A percentile compares a stretch with the other conserved stretches of the same genome.
Evolutionary conservation across 345 rosid species (phyloP).

Genomic region (Raphanus raphanistrum): DNA sequence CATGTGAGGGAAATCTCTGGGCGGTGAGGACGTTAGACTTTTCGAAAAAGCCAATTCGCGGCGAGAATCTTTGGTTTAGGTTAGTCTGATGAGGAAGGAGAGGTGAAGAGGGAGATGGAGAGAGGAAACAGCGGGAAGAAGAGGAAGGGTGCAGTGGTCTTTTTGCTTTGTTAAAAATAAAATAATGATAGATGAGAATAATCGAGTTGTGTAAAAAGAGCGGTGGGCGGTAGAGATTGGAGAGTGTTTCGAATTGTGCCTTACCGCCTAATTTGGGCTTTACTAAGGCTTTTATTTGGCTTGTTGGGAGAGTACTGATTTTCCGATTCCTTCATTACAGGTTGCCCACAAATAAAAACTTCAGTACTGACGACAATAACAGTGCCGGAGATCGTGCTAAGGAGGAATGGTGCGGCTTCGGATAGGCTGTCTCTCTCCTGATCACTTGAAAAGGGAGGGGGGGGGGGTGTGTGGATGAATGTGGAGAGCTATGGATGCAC

Average conservation of each 20-base stretch:
- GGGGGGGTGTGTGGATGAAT: too few species aligned
- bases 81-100: slow-evolving; percentile 14
- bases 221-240: neutral
- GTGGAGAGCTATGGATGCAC: too few species aligned
- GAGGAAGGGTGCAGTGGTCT: neutral
- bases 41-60: neutral
- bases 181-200: too few species aligned
- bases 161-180: neutral
- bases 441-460: too few species aligned
- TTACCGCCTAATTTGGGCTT: neutral
- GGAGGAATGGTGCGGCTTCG: too few species aligned
- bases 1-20: slow-evolving; percentile 17
- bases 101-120: neutral
- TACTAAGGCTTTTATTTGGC: too few species aligned
- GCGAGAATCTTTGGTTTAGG: slow-evolving; percentile 12
- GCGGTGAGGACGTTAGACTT: neutral
- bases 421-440: too few species aligned
- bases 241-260: neutral
- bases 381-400: too few species aligned
- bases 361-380: too few species aligned
- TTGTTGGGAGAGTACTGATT: too few species aligned
- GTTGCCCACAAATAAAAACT: too few species aligned
- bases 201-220: neutral
- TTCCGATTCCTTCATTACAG: too few species aligned
- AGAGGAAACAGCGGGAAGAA: neutral